Evolutionary conservation across 805 yeast genomes (phyloP), one percentile per base, ranked within the genome.

Genomic region (Wickerhamiella occidentalis): DNA sequence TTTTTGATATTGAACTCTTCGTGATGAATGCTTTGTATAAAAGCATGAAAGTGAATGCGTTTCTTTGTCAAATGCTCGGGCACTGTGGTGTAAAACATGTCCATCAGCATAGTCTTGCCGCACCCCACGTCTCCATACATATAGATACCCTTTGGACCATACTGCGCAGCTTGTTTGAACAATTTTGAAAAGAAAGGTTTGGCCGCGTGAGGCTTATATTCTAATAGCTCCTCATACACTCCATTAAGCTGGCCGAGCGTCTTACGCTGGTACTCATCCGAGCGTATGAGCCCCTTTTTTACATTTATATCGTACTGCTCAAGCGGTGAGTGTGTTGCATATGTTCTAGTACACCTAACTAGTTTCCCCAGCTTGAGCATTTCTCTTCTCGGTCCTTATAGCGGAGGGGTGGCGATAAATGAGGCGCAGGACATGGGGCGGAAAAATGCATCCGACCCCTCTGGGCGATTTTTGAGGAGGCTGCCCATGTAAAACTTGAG

Each of bases 81-180:
- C 15, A 90, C 75, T 0, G 95, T 85, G 18, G 77, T 70, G 66
- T 88, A 92, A 60, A 92, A 92, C 56, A 92, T 70, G 65, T 92
- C 97, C 97, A 92, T 90, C 52, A 92, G 70, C 96, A 92, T 90
- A 6, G 98, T 92, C 62, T 92, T 90, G 3, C 98, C 98, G 65
- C 97, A 88, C 1, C 98, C 98, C 40, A 92, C 98, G 64, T 92
- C 97, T 19, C 98, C 98, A 65, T 85, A 92, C 26, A 92, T 71
- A 60, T 92, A 92, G 6, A 92, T 82, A 3, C 98, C 98, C 55
- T 75, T 71, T 1, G 92, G 95, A 12, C 57, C 55, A 35, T 48
- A 46, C n/a, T 15, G 17, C 2, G 48, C 22, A 6, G 38, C 28
- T 8, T 15, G 23, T 8, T 22, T 18, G 19, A 45, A 37, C 4